Percentiles rank a stretch among this genome's conserved stretches.
Evolutionary conservation across 2,329 filamentous ascomycete genomes (phyloP).

Genomic region (Exophiala dermatitidis): DNA sequence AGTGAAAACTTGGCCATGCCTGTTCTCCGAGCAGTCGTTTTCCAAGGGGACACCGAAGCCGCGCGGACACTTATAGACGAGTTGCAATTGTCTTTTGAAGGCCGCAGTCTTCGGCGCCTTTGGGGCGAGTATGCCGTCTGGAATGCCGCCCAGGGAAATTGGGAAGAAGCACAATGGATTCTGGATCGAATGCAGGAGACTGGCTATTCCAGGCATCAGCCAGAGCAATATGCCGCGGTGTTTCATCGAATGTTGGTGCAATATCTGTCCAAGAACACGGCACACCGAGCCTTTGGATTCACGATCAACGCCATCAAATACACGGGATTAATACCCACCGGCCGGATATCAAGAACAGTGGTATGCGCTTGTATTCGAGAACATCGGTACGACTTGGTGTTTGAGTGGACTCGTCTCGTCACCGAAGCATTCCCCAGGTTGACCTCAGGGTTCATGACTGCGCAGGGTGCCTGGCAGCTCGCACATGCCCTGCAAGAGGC

Average conservation of each 20-base stretch:
- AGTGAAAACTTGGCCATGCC: constrained; percentile 38
- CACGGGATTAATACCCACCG: constrained; percentile 17
- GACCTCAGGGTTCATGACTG: constrained; percentile 4
- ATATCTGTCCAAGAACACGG: constrained; percentile 5
- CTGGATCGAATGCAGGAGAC: constrained; percentile 35
- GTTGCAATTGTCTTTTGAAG: constrained; percentile 31
- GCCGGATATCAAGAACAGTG: constrained; percentile 13
- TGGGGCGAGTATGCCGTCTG: constrained; percentile 35
- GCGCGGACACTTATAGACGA: constrained; percentile 31
- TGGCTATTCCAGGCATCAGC: constrained; percentile 28
- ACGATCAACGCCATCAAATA: constrained; percentile 17
- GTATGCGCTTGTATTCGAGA: constrained; percentile 18
- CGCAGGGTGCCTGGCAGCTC: constrained; percentile 9
- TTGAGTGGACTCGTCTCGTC: constrained; percentile 17
- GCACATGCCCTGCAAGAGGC: constrained; percentile 10
- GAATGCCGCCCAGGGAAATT: constrained; percentile 35
- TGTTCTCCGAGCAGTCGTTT: constrained; percentile 36
- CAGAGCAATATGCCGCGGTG: constrained; percentile 7
- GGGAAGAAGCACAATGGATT: constrained; percentile 36
- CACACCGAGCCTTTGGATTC: constrained; percentile 13
- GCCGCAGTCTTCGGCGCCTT: constrained; percentile 32
- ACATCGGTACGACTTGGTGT: constrained; percentile 16
- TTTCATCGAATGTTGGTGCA: constrained; percentile 15
- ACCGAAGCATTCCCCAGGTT: constrained; percentile 14
- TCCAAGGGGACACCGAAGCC: constrained; percentile 33